Evolutionary conservation across 2,329 filamentous ascomycete species (phyloP).

Genomic region (Neoascochyta sp.): DNA sequence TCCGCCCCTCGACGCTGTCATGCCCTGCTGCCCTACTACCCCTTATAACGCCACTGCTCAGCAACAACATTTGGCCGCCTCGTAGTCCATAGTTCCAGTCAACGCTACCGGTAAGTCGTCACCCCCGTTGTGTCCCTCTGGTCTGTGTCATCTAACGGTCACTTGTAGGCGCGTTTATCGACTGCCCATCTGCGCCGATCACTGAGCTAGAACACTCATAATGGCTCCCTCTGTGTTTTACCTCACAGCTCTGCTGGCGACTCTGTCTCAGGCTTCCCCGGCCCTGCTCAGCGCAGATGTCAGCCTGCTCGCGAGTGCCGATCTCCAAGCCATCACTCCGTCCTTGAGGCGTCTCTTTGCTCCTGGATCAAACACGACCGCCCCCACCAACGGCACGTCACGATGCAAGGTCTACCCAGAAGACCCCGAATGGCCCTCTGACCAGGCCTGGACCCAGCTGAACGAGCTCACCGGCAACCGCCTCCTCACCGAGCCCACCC

Average conservation of each 20-base stretch:
- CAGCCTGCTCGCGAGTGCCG: slow-evolving; percentile 13
- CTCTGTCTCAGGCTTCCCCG: slow-evolving; percentile 18
- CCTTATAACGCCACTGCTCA: too few species aligned
- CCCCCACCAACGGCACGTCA: slow-evolving; percentile 15
- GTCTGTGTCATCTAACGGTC: too few species aligned
- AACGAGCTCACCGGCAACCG: slow-evolving; percentile 38
- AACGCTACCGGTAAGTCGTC: too few species aligned
- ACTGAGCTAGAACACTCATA: too few species aligned
- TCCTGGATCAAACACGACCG: slow-evolving; percentile 8
- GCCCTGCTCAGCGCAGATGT: slow-evolving; percentile 8
- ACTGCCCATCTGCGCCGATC: too few species aligned
- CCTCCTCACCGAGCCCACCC: slow-evolving; percentile 24
- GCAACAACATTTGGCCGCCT: too few species aligned
- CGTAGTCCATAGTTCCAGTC: too few species aligned
- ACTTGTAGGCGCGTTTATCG: too few species aligned
- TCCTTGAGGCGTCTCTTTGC: slow-evolving; percentile 21
- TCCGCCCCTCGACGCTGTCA: too few species aligned
- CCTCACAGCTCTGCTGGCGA: slow-evolving; percentile 22
- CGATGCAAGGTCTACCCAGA: slow-evolving; percentile 51
- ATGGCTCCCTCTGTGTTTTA: slow-evolving; percentile 17
- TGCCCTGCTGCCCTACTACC: too few species aligned
- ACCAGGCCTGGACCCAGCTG: slow-evolving; percentile 45
- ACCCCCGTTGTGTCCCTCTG: too few species aligned
- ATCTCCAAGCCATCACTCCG: slow-evolving; percentile 18
- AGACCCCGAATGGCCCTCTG: slow-evolving; percentile 48